Conservation (phyloP, 257 asterid species). For the Anisodus acutangulus region DNA sequence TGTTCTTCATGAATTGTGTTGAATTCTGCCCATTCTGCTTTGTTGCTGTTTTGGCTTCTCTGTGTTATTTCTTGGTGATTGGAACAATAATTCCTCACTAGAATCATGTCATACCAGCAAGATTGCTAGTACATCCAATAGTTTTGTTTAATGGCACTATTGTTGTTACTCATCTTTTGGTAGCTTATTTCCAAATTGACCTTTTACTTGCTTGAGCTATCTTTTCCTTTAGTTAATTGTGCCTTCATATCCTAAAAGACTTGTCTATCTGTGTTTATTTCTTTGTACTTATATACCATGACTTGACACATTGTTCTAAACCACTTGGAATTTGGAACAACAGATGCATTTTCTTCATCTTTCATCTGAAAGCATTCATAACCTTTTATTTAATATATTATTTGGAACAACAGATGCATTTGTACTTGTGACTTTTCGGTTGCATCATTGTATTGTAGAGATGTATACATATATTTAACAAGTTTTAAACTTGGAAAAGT, state of each 20-base stretch:
- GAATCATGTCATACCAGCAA: neutral
- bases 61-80: conserved; percentile 19
- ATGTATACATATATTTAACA: neutral
- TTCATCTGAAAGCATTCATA: neutral
- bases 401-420: neutral
- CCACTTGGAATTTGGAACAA: neutral
- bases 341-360: neutral
- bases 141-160: neutral
- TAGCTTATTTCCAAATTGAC: neutral
- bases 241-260: neutral
- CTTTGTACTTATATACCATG: too few species aligned
- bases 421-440: neutral
- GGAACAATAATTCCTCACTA: conserved; percentile 4
- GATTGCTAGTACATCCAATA: neutral
- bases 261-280: too few species aligned
- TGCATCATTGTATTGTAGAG: neutral
- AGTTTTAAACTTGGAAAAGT: neutral
- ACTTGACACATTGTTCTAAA: too few species aligned
- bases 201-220: neutral
- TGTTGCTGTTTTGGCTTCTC: conserved; percentile 1
- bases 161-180: neutral
- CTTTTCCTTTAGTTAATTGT: neutral
- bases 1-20: conserved; percentile 14
- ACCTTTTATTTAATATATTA: neutral
- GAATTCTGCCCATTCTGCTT: conserved; percentile 10